Base-by-base conservation (phyloP, 1,139 yeast genomes). In the Yamadazyma mexicana region DNA sequence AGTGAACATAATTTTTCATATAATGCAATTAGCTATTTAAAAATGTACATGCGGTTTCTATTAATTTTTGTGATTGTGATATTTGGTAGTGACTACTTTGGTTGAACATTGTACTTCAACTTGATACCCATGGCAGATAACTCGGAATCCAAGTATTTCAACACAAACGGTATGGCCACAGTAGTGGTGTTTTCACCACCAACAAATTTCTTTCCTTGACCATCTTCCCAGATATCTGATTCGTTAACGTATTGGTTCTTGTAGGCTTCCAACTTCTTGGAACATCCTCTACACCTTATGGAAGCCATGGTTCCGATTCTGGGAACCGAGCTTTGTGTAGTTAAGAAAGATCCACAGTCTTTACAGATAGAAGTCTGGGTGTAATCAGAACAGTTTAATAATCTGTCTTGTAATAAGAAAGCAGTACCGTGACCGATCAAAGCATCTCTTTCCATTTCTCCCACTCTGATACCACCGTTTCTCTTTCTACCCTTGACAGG, bases 381-480 rank as follows among this genome's bases (percentile, higher is more conserved):
- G 69, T 94, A 94, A 65, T 92, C 99, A 16, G 96, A 87, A 61
- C 96, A 89, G 66, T 94, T 92, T 62, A 94, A 76, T 59, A 92
- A 75, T 67, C 99, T 84, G 62, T 92, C 99, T 64, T 92, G 98
- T 52, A 92, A 73, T 57, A 92, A 71, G 80, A 80, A 92, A 1
- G 98, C 89, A n/a, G 98, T 85, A 68, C 98, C 99, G 61, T 94
- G 98, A 46, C 98, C 99, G 61, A 92, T 89, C 55, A 92, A 74
- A 2, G 98, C 98, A 75, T 92, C 99, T 72, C 98, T 87, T 71
- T 92, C 99, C 99, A 92, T 92, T 66, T 92, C 98, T 62, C 98
- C 98, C 31, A 92, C 95, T 77, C 99, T 95, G 54, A 92, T 92
- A 84, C 99, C 99, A 69, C 99, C 99, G 51, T 86, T 83, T 70